These are phyloP conservation scores for Aspergillus carlsbadensis DNA, from an alignment of 495 filamentous ascomycete genomes.

Conservation along the genomic window DNA sequence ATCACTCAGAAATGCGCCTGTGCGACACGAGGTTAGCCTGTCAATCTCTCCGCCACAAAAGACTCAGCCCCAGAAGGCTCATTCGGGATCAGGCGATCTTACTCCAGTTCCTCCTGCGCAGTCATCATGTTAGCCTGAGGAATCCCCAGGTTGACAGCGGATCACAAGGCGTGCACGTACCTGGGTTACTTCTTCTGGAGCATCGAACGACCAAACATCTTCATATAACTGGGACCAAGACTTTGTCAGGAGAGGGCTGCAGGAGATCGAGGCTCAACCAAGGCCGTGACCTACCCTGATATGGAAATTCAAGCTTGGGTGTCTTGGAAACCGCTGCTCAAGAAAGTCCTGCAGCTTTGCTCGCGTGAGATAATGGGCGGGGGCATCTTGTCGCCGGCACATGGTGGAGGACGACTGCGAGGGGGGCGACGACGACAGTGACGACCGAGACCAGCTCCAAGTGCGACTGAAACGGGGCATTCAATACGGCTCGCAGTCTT, in stretches of 20 bases:
- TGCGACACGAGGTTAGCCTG: not conserved
- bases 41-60: slow-evolving; percentile 9
- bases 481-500: not conserved
- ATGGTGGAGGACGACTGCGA: not conserved
- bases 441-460: not conserved
- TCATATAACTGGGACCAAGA: slow-evolving; percentile 26
- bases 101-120: slow-evolving; percentile 29
- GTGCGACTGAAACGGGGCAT: slow-evolving; percentile 8
- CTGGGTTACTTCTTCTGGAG: slow-evolving; percentile 28
- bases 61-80: slow-evolving; percentile 14
- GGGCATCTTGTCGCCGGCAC: slow-evolving; percentile 11
- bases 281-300: slow-evolving; percentile 21
- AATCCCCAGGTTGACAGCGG: not conserved
- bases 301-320: slow-evolving; percentile 31
- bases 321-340: slow-evolving; percentile 30
- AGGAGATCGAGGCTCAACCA: not conserved
- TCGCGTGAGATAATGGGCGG: slow-evolving; percentile 31
- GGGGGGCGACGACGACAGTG: slow-evolving; percentile 4
- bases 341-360: slow-evolving; percentile 30
- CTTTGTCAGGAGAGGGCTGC: not conserved
- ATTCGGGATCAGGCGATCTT: slow-evolving; percentile 10
- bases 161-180: slow-evolving; percentile 15
- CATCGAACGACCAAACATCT: slow-evolving; percentile 36
- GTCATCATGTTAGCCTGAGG: slow-evolving; percentile 5
- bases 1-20: slow-evolving; percentile 3